phyloP scores from a whole-genome alignment of 2,329 filamentous ascomycete species.

The Cucurbitaria berberidis region DNA sequence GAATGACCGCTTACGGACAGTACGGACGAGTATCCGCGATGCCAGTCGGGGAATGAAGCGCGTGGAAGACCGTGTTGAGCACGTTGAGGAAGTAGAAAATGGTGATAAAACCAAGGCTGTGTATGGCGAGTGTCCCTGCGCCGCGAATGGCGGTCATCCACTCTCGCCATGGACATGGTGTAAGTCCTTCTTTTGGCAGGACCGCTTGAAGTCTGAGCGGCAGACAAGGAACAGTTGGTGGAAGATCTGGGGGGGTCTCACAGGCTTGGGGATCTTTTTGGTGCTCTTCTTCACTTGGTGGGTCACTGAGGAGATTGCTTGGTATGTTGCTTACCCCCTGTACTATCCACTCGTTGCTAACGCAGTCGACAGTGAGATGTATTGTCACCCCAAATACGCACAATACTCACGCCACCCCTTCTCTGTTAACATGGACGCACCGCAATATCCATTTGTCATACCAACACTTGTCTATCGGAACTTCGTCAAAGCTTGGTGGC shows the following conservation, averaged over 20 bases:
- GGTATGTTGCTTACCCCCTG: conserved; percentile 36
- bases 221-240: conserved; percentile 9
- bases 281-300: conserved; percentile 56
- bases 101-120: conserved; percentile 18
- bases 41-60: conserved; percentile 51
- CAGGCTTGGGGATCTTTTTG: conserved; percentile 49
- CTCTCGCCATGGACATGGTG: conserved; percentile 30
- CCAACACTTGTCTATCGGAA: conserved; percentile 60
- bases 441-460: conserved; percentile 61
- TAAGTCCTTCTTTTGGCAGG: conserved; percentile 38
- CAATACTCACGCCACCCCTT: conserved; percentile 55
- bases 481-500: conserved; percentile 44
- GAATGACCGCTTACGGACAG: conserved; percentile 49
- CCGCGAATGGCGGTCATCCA: conserved; percentile 8
- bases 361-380: conserved; percentile 48
- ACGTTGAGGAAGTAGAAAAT: conserved; percentile 19
- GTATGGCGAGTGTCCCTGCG: conserved; percentile 29
- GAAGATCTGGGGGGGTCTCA: conserved; percentile 41
- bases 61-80: conserved; percentile 51
- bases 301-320: conserved; percentile 56
- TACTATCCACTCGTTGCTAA: conserved; percentile 4
- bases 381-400: conserved; percentile 59
- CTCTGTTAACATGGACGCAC: conserved; percentile 59
- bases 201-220: conserved; percentile 24
- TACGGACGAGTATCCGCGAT: conserved; percentile 53